Base-by-base conservation (phyloP, 192 early-diverging fungal species). In the Coemansia sp. region DNA sequence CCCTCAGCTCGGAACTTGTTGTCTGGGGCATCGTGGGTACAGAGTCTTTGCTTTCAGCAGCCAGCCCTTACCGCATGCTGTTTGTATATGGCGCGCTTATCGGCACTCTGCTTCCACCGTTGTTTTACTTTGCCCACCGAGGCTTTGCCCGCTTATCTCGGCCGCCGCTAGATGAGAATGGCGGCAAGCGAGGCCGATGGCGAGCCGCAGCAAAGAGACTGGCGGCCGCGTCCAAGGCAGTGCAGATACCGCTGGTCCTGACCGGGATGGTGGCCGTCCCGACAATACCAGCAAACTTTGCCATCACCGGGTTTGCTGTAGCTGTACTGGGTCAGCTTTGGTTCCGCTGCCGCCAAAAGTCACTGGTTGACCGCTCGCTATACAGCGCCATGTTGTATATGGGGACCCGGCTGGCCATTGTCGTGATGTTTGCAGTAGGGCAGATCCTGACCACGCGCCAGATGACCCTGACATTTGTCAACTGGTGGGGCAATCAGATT, bases 1-100 rank as follows among this genome's bases (percentile, higher is more conserved):
- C 68, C 3, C 48, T 71, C 23, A 71, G 68, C 38, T 71, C 68
- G 0, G 68, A 71, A 42, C 52, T 71, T 0, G 61, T 71, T 1
- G 68, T 71, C 7, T 71, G 68, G 68, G 68, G 68, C 1, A 71
- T 71, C 6, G 68, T 64, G n/a, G 68, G 68, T 1, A 56, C 68
- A 4, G 56, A 40, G 6, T 64, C 68, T 11, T 12, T 71, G 16
- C 64, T 71, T 32, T 38, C 68, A 11, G 20, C 10, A 1, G 31
- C 38, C 35, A 71, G 68, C 16, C 68, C 68, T 1, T 71, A 71
- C 25, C 61, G 56, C 4, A 49, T 64, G 34, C 37, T 71, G 16
- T 71, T 71, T 37, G 45, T 59, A 2, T 56, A 60, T n/a, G 68
- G 68, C 35, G 47, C 61, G 5, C 20, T 64, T 5, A 51, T 56